phyloP scores from a whole-genome alignment of 768 basidiomycete species.

The Leucocoprinus birnbaumii region DNA sequence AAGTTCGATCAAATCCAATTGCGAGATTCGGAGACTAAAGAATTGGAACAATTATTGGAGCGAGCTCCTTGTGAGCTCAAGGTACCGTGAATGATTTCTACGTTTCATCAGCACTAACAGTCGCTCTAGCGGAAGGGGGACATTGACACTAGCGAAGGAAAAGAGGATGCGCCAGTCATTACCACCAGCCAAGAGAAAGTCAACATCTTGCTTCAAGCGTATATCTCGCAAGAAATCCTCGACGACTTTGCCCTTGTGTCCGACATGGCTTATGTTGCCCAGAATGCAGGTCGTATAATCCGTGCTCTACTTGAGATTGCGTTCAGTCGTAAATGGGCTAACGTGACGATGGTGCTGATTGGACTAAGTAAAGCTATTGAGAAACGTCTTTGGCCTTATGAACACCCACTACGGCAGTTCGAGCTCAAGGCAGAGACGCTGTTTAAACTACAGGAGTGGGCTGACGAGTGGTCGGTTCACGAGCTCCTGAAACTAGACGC shows the following conservation, averaged over 20 bases:
- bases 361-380: conserved; percentile 92
- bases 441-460: conserved; percentile 75
- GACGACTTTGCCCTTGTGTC: conserved; percentile 97
- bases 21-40: conserved; percentile 84
- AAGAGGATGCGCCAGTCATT: conserved; percentile 68
- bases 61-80: conserved; percentile 77
- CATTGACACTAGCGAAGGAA: not conserved
- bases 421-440: conserved; percentile 74
- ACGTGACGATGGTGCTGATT: conserved; percentile 74
- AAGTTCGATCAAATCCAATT: conserved; percentile 96
- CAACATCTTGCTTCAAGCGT: conserved; percentile 91
- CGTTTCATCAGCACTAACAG: not conserved
- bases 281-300: conserved; percentile 92
- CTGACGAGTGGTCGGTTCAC: conserved; percentile 72
- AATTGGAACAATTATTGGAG: conserved; percentile 70
- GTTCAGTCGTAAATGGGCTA: conserved; percentile 90
- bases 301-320: conserved; percentile 95
- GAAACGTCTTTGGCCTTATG: conserved; percentile 91
- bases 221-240: conserved; percentile 75
- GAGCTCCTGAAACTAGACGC: conserved; percentile 71
- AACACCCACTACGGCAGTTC: conserved; percentile 86
- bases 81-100: conserved; percentile 34
- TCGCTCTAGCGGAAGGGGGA: not conserved
- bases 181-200: conserved; percentile 72
- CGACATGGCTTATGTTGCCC: conserved; percentile 90